A percentile compares a stretch with the other conserved stretches of the same genome.
Conservation (phyloP, 805 yeast genomes). For the Monosporozyma solicola region DNA sequence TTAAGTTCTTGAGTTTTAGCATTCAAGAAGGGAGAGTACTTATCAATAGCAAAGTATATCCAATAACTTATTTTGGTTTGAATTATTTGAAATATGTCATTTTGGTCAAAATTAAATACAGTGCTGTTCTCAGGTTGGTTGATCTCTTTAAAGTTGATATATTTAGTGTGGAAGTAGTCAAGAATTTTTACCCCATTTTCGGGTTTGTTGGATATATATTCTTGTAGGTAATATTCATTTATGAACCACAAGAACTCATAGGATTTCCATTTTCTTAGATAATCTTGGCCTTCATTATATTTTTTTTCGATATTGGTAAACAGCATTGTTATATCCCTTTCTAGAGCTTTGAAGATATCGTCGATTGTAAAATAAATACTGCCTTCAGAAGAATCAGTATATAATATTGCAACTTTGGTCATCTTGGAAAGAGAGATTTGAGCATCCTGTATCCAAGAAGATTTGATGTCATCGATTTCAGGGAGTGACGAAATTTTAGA, state of each 20-base stretch:
- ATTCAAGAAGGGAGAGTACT: not conserved
- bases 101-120: conserved; percentile 33
- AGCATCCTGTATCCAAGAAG: not conserved
- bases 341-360: not conserved
- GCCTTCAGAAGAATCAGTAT: not conserved
- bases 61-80: conserved; percentile 49
- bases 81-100: conserved; percentile 45
- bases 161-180: conserved; percentile 1
- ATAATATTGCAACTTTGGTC: not conserved
- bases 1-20: not conserved
- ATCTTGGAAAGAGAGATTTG: not conserved
- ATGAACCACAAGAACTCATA: conserved; percentile 7
- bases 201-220: not conserved
- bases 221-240: conserved; percentile 5
- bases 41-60: conserved; percentile 38
- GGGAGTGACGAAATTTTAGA: not conserved
- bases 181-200: not conserved
- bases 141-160: not conserved
- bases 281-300: not conserved
- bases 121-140: not conserved
- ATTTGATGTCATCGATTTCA: not conserved
- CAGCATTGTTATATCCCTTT: not conserved
- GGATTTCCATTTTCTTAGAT: not conserved
- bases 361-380: not conserved
- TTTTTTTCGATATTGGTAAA: not conserved